phyloP scores from a whole-genome alignment of 805 yeast species.

The Lachancea thermotolerans region DNA sequence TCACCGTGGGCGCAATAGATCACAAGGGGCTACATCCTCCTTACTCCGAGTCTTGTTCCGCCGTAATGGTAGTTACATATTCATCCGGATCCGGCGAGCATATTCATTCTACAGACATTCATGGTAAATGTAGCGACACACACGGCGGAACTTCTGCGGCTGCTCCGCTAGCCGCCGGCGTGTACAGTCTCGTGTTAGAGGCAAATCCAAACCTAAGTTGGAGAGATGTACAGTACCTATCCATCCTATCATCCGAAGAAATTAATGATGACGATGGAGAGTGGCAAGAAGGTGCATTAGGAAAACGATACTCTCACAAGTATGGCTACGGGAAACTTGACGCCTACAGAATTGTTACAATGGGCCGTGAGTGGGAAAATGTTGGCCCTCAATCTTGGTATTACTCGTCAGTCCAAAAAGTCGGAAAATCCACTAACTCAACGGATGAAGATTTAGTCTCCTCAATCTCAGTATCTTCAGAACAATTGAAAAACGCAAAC shows the following conservation, averaged over 20 bases:
- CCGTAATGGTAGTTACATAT: slow-evolving; percentile 89
- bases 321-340: slow-evolving; percentile 93
- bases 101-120: slow-evolving; percentile 81
- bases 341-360: slow-evolving; percentile 63
- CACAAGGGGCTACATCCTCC: slow-evolving; percentile 79
- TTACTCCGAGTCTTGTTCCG: slow-evolving; percentile 89
- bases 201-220: slow-evolving; percentile 86
- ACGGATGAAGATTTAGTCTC: slow-evolving; percentile 28
- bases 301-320: slow-evolving; percentile 68
- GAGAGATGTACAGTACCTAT: slow-evolving; percentile 89
- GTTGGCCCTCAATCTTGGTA: slow-evolving; percentile 92
- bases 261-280: slow-evolving; percentile 59
- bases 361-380: slow-evolving; percentile 68
- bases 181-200: slow-evolving; percentile 73
- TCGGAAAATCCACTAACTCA: slow-evolving; percentile 25
- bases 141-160: slow-evolving; percentile 99
- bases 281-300: slow-evolving; percentile 67
- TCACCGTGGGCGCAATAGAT: slow-evolving; percentile 92
- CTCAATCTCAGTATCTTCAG: slow-evolving; percentile 40
- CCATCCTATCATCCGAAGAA: slow-evolving; percentile 63
- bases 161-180: slow-evolving; percentile 97
- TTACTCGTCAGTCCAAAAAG: slow-evolving; percentile 40
- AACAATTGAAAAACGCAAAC: slow-evolving; percentile 48
- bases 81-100: slow-evolving; percentile 86
- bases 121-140: slow-evolving; percentile 54